Conservation (phyloP, 164 flowering plant genomes). For the Litsea cubeba region DNA sequence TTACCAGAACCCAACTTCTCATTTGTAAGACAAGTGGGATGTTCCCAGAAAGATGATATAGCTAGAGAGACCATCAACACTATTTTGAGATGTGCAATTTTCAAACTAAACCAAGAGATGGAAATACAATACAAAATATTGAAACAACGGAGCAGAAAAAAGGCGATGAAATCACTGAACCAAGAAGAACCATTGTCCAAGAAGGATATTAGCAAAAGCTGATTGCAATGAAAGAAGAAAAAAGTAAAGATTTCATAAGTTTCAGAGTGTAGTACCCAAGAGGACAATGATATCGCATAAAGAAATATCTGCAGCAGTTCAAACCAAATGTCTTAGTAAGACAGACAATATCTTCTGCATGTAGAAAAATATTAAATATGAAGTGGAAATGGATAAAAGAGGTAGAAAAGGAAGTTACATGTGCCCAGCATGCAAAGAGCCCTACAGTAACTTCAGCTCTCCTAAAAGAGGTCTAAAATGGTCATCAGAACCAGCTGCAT, state of each 20-base stretch:
- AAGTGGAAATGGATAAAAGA: not conserved
- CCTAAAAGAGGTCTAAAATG: slow-evolving; percentile 42
- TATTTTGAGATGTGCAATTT: too few relatives aligned
- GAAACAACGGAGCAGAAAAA: too few relatives aligned
- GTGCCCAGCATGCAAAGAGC: slow-evolving; percentile 6
- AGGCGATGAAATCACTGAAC: too few relatives aligned
- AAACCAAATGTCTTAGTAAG: not conserved
- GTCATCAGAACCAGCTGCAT: slow-evolving; percentile 84
- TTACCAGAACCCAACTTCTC: too few relatives aligned
- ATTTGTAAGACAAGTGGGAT: too few relatives aligned
- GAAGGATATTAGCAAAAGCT: too few relatives aligned
- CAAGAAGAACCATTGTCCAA: too few relatives aligned
- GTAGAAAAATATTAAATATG: not conserved
- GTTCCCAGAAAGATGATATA: too few relatives aligned
- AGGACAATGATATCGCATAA: slow-evolving; percentile 70
- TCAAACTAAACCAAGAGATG: too few relatives aligned
- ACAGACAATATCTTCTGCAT: too few relatives aligned
- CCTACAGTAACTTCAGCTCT: slow-evolving; percentile 66
- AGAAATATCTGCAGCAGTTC: slow-evolving; percentile 53
- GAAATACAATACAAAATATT: too few relatives aligned
- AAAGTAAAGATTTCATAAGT: not conserved
- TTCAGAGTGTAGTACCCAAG: slow-evolving; percentile 52
- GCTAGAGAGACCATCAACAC: too few relatives aligned
- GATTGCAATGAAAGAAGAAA: not conserved
- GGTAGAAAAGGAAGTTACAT: slow-evolving; percentile 35